Conservation (phyloP, 116 monocot species). For the Trichopus zeylanicus region DNA sequence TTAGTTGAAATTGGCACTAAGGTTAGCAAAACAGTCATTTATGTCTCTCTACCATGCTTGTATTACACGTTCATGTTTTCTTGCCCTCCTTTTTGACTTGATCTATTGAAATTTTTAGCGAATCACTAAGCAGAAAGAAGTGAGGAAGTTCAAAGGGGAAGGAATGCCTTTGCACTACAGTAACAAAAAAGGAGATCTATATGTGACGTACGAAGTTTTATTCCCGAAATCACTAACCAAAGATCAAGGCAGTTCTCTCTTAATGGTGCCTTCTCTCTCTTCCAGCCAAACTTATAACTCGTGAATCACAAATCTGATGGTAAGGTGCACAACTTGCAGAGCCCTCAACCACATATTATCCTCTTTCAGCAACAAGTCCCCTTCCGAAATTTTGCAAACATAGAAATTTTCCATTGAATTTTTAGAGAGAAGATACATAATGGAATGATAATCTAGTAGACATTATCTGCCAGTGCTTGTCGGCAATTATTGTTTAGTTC, state of each 20-base stretch:
- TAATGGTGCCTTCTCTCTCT: conserved; percentile 4
- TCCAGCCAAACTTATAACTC: not conserved
- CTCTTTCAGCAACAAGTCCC: no score
- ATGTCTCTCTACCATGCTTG: not conserved
- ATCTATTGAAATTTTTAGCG: conserved; percentile 25
- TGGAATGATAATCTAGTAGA: no score
- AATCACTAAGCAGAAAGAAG: conserved; percentile 84
- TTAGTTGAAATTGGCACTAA: conserved; percentile 66
- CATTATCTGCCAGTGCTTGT: no score
- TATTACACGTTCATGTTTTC: no score
- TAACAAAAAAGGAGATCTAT: conserved; percentile 81
- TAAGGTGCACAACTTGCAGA: no score
- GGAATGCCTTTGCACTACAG: conserved; percentile 89
- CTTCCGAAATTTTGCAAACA: no score
- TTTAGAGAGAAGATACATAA: no score
- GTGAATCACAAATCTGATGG: no score
- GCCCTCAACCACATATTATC: no score
- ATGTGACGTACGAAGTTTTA: conserved; percentile 70
- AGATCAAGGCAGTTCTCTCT: conserved; percentile 70
- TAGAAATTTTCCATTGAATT: no score
- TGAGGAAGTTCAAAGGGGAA: conserved; percentile 91
- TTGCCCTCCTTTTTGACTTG: not conserved
- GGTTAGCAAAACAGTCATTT: conserved; percentile 30
- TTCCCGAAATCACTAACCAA: conserved; percentile 74
- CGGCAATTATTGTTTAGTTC: no score